phyloP scores from a whole-genome alignment of 2,329 filamentous ascomycete genomes.

The Sporothrix schenckii region DNA sequence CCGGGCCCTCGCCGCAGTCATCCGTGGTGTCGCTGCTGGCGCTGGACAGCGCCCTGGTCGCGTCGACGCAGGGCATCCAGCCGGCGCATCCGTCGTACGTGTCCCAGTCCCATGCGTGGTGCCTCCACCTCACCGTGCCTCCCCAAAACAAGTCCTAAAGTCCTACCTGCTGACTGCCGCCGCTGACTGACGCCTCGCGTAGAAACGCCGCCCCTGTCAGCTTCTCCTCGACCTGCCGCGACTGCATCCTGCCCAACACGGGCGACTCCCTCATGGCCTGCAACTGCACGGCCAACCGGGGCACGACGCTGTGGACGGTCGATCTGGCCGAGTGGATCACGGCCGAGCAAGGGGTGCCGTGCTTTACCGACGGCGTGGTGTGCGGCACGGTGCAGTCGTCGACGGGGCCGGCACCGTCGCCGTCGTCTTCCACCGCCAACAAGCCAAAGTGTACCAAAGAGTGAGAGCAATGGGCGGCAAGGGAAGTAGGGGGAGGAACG shows the following conservation, averaged over 20 bases:
- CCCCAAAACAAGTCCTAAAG: too few species aligned
- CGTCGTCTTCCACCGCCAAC: neutral
- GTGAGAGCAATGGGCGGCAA: neutral
- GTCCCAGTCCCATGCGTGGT: too few species aligned
- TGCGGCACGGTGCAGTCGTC: constrained; percentile 21
- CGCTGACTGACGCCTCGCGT: neutral
- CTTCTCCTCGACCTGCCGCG: constrained; percentile 31
- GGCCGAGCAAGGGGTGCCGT: constrained; percentile 26
- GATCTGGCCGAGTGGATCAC: constrained; percentile 31
- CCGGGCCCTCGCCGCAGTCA: neutral
- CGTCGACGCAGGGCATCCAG: constrained; percentile 18
- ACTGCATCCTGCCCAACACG: constrained; percentile 6
- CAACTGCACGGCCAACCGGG: constrained; percentile 29
- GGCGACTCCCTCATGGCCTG: constrained; percentile 29
- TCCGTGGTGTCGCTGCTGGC: neutral
- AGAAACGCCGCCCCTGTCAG: constrained; percentile 25
- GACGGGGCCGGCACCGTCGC: too few species aligned
- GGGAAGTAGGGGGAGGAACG: too few species aligned
- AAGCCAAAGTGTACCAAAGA: neutral
- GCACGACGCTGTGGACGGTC: constrained; percentile 8
- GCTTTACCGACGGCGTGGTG: constrained; percentile 31
- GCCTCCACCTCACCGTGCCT: neutral
- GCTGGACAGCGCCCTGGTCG: constrained; percentile 29
- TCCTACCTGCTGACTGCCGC: too few species aligned
- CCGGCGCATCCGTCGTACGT: constrained; percentile 30